Evolutionary conservation across 2,329 filamentous ascomycete genomes (phyloP), one percentile per base, ranked within the genome.

Genomic region (Pezicula neosporulosa): DNA sequence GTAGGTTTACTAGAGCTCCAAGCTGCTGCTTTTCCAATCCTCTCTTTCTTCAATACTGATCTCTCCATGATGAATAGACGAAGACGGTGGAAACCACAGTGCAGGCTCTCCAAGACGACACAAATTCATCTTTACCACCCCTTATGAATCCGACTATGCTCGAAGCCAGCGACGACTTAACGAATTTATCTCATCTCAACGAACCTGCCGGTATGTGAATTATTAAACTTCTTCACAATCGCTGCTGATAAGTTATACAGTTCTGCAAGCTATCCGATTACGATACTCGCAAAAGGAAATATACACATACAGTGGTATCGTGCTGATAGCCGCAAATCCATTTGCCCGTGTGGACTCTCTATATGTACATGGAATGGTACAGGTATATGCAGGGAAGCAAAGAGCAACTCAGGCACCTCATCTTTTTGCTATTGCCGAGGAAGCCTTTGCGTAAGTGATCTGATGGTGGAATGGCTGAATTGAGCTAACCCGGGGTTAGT

Each of bases 311-410:
- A 96, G 90, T 69, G 94, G 94, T 68, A 97, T 99, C 67, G 94
- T 99, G 59, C 80, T 99, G 62, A 99, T 99, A 75, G 94, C 94
- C 57, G 96, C 94, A 57, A 99, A 99, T 74, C 94, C 94, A 19
- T 99, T 99, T 66, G 94, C 95, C 49, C 83, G 94, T 59, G 92
- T 99, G 60, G 94, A 99, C 70, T 99, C 94, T 39, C 84, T 99
- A 66, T 99, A 99, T 72, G 94, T 99, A 10, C 92, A 93, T 16
- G 94, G 94, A 60, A 99, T 99, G 93, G 92, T 99, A n/a, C 94
- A 99, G 71, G 91, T 97, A 37, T 99, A 99, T 73, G 92, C 94
- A 51, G 94, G 94, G 66, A 97, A 93, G 73, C 92, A 97, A 72
- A 83, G 94, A 72, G 91, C 92, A 53, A 96, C 94, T 53, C 94